phyloP scores from a whole-genome alignment of 2,329 filamentous ascomycete genomes.

The Pseudogymnoascus sp. region DNA sequence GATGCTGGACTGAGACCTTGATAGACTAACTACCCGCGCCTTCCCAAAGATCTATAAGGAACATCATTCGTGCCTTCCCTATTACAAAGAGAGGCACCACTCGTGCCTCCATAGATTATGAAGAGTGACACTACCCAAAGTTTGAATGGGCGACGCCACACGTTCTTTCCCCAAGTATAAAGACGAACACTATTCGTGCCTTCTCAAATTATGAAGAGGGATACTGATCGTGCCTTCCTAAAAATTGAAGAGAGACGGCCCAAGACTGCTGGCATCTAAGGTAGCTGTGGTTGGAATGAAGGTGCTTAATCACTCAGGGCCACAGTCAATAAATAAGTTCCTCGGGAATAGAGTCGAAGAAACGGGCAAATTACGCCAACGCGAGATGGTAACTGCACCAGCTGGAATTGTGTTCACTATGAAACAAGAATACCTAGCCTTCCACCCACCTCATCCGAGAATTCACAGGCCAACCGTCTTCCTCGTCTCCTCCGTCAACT shows the following conservation, averaged over 20 bases:
- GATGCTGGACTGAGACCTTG: background rate
- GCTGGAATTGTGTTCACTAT: background rate
- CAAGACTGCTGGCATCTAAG: background rate
- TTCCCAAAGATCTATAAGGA: no score
- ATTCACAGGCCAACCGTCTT: conserved; percentile 2
- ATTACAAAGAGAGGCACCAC: background rate
- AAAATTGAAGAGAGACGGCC: background rate
- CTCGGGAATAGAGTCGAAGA: background rate
- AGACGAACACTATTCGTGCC: background rate
- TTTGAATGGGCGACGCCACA: background rate
- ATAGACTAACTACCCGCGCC: background rate
- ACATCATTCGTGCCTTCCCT: background rate
- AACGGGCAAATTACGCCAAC: background rate
- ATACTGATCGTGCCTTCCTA: background rate
- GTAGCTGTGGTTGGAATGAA: background rate
- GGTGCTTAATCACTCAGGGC: background rate
- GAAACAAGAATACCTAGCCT: background rate
- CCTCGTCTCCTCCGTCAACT: conserved; percentile 22
- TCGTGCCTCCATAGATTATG: background rate
- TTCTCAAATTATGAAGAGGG: background rate
- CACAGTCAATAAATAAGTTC: background rate
- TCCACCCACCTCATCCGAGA: background rate
- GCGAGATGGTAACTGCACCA: background rate
- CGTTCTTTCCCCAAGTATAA: background rate
- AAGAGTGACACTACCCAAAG: background rate